Percentiles rank a stretch among this genome's conserved stretches.
These are phyloP conservation scores for Pseudomassariella vexata DNA, from an alignment of 2,329 filamentous ascomycete genomes.

Conservation along the genomic window DNA sequence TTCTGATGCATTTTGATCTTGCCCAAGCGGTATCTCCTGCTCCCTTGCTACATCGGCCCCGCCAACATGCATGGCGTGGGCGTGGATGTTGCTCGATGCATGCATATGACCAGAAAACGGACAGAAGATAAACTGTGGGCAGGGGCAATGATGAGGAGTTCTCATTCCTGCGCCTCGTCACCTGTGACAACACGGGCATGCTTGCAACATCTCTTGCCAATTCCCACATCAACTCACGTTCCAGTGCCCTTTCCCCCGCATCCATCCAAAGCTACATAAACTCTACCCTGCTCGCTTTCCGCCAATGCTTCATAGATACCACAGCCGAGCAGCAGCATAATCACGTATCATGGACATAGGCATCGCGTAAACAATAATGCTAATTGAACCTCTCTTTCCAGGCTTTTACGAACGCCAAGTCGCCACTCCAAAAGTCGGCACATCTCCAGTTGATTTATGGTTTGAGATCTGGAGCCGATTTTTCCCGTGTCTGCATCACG, in stretches of 20 bases:
- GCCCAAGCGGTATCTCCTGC: too few relatives aligned
- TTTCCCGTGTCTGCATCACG: slow-evolving; percentile 21
- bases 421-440: slow-evolving; percentile 13
- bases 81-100: too few relatives aligned
- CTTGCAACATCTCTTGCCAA: slow-evolving; percentile 4
- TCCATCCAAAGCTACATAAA: slow-evolving; percentile 17
- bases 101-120: slow-evolving; percentile 5
- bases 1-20: too few relatives aligned
- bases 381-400: slow-evolving; percentile 22
- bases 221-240: slow-evolving; percentile 4
- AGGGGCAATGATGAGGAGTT: slow-evolving; percentile 11
- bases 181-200: slow-evolving; percentile 20
- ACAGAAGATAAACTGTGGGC: slow-evolving; percentile 8
- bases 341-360: slow-evolving; percentile 20
- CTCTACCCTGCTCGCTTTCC: slow-evolving; percentile 8
- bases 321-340: not conserved
- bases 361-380: slow-evolving; percentile 18
- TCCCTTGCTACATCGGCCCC: too few relatives aligned
- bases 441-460: slow-evolving; percentile 16
- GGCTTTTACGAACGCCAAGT: slow-evolving; percentile 19
- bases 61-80: too few relatives aligned
- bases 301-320: slow-evolving; percentile 4
- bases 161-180: slow-evolving; percentile 21
- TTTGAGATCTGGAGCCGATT: slow-evolving; percentile 18
- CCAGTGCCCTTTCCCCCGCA: slow-evolving; percentile 11